A percentile compares a stretch with the other conserved stretches of the same genome.
Evolutionary conservation across 1,284 basidiomycete species (phyloP).

Genomic region (Ganoderma meredithae): DNA sequence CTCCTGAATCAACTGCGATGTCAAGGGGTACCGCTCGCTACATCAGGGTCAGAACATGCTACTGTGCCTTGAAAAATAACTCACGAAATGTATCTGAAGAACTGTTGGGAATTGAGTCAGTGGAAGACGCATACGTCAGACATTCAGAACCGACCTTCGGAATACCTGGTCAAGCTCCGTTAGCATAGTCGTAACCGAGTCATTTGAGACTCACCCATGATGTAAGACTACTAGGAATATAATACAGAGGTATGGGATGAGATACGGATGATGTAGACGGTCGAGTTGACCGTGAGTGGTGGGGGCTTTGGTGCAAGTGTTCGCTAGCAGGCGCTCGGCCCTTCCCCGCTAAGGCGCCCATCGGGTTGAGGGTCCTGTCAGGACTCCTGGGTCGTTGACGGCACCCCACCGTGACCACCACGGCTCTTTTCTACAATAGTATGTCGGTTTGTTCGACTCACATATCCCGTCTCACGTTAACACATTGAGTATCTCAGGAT

Average conservation of each 20-base stretch:
- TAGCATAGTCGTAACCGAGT: not conserved
- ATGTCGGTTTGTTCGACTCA: not conserved
- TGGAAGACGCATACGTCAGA: slow-evolving; percentile 14
- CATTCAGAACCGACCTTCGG: slow-evolving; percentile 33
- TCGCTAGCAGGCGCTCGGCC: not conserved
- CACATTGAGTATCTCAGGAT: not conserved
- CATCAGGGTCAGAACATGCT: slow-evolving; percentile 22
- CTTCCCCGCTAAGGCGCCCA: not conserved
- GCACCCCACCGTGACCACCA: not conserved
- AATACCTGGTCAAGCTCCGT: slow-evolving; percentile 30
- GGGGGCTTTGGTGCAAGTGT: not conserved
- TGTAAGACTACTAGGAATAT: slow-evolving; percentile 17
- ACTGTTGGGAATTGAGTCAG: slow-evolving; percentile 49
- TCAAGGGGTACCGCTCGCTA: slow-evolving; percentile 97
- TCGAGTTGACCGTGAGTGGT: slow-evolving; percentile 17
- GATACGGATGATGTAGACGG: slow-evolving; percentile 10
- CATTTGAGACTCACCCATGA: slow-evolving; percentile 22
- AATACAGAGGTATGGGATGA: slow-evolving; percentile 19
- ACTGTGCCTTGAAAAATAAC: slow-evolving; percentile 38
- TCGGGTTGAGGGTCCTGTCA: not conserved
- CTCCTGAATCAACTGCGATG: slow-evolving; percentile 96
- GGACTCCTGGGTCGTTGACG: not conserved
- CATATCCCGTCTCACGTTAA: not conserved
- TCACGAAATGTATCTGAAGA: slow-evolving; percentile 87
- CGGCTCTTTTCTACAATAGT: not conserved